Percentiles rank a stretch among this genome's conserved stretches.
These are phyloP conservation scores for Gossypium turneri DNA, from an alignment of 345 rosid species.

Conservation along the genomic window DNA sequence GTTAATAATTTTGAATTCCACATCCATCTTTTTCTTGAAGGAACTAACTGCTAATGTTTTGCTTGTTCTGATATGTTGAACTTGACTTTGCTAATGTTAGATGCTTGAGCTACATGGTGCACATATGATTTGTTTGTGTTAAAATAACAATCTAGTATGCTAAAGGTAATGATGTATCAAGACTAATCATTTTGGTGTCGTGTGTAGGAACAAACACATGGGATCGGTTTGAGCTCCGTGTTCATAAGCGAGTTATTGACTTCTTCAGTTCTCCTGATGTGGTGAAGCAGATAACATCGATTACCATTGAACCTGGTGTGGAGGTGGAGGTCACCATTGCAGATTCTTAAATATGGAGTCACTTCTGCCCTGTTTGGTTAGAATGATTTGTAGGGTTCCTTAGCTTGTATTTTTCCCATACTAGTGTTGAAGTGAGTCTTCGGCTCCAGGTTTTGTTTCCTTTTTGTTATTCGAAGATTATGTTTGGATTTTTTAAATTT, in stretches of 20 bases:
- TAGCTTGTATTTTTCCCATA: conserved; percentile 13
- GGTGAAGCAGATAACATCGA: conserved; percentile 74
- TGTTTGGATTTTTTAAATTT: neutral
- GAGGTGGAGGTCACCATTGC: conserved; percentile 77
- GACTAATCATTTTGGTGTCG: neutral
- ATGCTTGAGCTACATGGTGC: neutral
- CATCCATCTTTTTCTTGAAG: neutral
- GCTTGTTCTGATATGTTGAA: neutral
- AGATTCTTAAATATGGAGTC: conserved; percentile 28
- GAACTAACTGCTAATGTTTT: neutral
- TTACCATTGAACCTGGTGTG: conserved; percentile 72
- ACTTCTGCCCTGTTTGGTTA: neutral
- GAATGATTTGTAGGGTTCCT: conserved; percentile 15
- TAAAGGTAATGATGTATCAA: neutral
- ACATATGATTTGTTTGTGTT: neutral
- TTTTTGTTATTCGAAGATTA: neutral
- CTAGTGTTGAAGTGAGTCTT: conserved; percentile 9
- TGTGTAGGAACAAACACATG: conserved; percentile 68
- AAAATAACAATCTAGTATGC: neutral
- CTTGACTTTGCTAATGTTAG: neutral
- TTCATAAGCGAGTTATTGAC: conserved; percentile 74
- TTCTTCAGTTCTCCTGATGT: conserved; percentile 71
- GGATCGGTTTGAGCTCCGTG: conserved; percentile 68
- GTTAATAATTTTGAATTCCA: neutral
- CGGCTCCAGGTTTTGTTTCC: conserved; percentile 22